A percentile compares a stretch with the other conserved stretches of the same genome.
Evolutionary conservation across 441 rosid genomes (phyloP).

Genomic region (Heliophila coronopifolia): DNA sequence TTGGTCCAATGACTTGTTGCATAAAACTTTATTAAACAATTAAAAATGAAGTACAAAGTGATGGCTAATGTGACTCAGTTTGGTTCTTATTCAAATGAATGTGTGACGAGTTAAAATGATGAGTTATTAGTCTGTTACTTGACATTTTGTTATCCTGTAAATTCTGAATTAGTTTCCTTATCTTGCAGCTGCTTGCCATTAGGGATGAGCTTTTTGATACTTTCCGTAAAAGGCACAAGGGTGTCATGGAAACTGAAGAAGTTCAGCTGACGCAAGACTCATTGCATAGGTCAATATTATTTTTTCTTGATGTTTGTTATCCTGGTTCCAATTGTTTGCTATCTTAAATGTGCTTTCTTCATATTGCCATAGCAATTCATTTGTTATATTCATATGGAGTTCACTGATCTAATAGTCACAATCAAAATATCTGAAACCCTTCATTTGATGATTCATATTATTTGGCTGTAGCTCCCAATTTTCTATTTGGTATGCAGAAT

Average conservation of each 20-base stretch:
- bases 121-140: conserved; percentile 4
- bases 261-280: conserved; percentile 79
- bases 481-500: conserved; percentile 49
- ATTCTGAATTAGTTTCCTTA: conserved; percentile 21
- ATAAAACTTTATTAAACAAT: not conserved
- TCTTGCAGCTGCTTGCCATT: conserved; percentile 65
- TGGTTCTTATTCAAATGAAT: not conserved
- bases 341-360: not conserved
- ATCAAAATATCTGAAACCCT: not conserved
- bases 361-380: conserved; percentile 1
- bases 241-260: conserved; percentile 84
- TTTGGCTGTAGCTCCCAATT: not conserved
- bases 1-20: conserved; percentile 2
- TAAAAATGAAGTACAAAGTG: not conserved
- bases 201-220: conserved; percentile 94
- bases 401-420: not conserved
- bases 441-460: not conserved
- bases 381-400: conserved; percentile 10
- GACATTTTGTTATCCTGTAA: not conserved
- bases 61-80: conserved; percentile 8
- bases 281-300: conserved; percentile 56
- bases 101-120: not conserved
- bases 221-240: conserved; percentile 86
- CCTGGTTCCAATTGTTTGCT: not conserved
- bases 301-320: not conserved